Evolutionary conservation across 2,329 filamentous ascomycete genomes (phyloP), one percentile per base, ranked within the genome.

Genomic region (Aureobasidium sp.): DNA sequence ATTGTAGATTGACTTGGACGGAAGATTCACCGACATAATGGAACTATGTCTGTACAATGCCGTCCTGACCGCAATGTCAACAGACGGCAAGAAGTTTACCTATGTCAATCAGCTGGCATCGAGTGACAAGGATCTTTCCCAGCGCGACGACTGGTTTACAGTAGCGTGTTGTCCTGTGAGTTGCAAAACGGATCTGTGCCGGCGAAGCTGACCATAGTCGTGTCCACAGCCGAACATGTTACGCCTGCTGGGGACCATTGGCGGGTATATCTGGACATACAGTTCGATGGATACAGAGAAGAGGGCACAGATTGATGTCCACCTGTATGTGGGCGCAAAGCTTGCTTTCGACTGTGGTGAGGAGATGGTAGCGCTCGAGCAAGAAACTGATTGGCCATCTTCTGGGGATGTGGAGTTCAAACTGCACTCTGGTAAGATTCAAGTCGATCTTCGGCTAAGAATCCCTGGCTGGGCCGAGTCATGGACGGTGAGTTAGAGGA

Each of bases 51-150:
- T 87, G 0, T 86, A 84, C 70, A 87, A 87, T 68, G 79, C 79
- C 20, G 78, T 86, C 15, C 76, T 86, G 80, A 1, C 83, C 85
- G 78, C 81, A 78, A 29, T 69, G 80, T 57, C 9, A 5, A 29
- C 37, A 2, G 78, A 83, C 64, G 84, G 84, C 2, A 81, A 76
- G 36, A 75, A 75, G 1, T 87, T 87, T 69, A 84, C 82, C 0
- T 87, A 87, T 64, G 80, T 81, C 58, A 87, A 87, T 65, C 84
- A 85, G 63, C 74, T 87, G 0, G 81, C 80, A 0, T 84, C 81
- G 37, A 82, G 78, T 9, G 78, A 81, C 8, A 68, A 69, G 1
- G 76, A 84, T 61, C 74, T 75, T 20, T 84, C 78, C 22, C 73
- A 75, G 62, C 75, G 84, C 15, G 75, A 79, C 36, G 78, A 81